These are phyloP conservation scores for Penicillium parvum DNA, from an alignment of 495 filamentous ascomycete genomes.

Conservation along the genomic window DNA sequence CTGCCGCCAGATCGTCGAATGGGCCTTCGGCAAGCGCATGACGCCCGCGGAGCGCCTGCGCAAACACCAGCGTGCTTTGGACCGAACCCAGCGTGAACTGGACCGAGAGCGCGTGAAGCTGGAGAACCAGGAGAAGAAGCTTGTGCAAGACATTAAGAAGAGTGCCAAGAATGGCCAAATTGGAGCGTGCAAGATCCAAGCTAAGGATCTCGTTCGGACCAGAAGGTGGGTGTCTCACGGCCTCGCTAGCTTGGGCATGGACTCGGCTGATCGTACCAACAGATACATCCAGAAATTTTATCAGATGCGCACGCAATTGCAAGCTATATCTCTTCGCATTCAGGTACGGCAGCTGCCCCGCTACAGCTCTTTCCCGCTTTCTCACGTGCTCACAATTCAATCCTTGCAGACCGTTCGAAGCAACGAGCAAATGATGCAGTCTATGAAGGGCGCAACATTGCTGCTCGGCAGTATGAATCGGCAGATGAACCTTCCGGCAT, in stretches of 20 bases:
- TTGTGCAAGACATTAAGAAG: slow-evolving; percentile 93
- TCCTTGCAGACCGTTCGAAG: slow-evolving; percentile 78
- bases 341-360: slow-evolving; percentile 55
- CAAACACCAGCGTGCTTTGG: slow-evolving; percentile 93
- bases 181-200: slow-evolving; percentile 93
- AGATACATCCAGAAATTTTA: slow-evolving; percentile 98
- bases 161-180: slow-evolving; percentile 96
- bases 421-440: slow-evolving; percentile 99
- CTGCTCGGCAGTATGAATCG: slow-evolving; percentile 94
- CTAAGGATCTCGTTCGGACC: slow-evolving; percentile 92
- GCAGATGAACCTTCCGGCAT: slow-evolving; percentile 90
- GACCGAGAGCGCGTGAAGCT: slow-evolving; percentile 92
- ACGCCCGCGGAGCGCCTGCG: slow-evolving; percentile 93
- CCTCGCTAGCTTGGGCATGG: not conserved
- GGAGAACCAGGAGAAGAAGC: slow-evolving; percentile 97
- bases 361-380: not conserved
- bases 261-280: slow-evolving; percentile 4
- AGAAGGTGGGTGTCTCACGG: slow-evolving; percentile 54
- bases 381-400: slow-evolving; percentile 3
- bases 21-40: slow-evolving; percentile 98
- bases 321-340: slow-evolving; percentile 91
- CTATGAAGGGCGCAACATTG: slow-evolving; percentile 95
- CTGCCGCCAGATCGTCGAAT: slow-evolving; percentile 75
- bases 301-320: slow-evolving; percentile 92
- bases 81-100: slow-evolving; percentile 94